Conservation (phyloP, 2,329 filamentous ascomycete species). For the Penicillium thymicola region DNA sequence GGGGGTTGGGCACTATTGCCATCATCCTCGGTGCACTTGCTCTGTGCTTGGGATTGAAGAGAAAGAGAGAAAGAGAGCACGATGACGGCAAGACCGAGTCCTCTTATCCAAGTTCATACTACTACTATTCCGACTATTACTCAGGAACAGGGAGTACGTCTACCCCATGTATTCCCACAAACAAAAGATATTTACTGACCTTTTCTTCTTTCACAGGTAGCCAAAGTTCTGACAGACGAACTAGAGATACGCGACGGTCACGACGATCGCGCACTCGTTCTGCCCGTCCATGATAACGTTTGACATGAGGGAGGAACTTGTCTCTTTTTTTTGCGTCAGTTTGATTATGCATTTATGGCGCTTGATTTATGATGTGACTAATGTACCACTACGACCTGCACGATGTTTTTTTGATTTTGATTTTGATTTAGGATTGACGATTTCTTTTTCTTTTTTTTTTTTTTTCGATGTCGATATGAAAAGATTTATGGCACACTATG, state of each 20-base stretch:
- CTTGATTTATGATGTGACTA: conserved; percentile 15
- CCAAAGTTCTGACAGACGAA: conserved; percentile 44
- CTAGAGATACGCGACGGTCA: conserved; percentile 31
- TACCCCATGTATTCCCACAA: not conserved
- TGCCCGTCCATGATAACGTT: conserved; percentile 21
- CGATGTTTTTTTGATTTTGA: conserved; percentile 5
- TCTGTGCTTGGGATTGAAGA: conserved; percentile 46
- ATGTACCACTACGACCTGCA: conserved; percentile 23
- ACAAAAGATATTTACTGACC: conserved; percentile 2
- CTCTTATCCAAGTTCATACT: conserved; percentile 41
- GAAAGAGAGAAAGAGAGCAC: conserved; percentile 35
- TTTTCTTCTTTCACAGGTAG: conserved; percentile 34
- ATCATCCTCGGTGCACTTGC: conserved; percentile 45
- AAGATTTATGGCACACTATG: not conserved
- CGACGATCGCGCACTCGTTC: conserved; percentile 31
- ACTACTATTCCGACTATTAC: conserved; percentile 42
- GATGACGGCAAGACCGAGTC: conserved; percentile 41
- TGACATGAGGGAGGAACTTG: not conserved
- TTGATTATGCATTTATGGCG: conserved; percentile 21
- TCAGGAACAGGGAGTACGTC: conserved; percentile 40
- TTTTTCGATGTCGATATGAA: conserved; percentile 14
- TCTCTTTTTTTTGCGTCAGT: conserved; percentile 2
- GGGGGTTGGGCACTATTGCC: conserved; percentile 41
- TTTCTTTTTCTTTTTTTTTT: conserved; percentile 4
- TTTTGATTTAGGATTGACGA: conserved; percentile 8